phyloP scores from a whole-genome alignment of 176 grass and related monocot species.

The Aegilops bicornis region DNA sequence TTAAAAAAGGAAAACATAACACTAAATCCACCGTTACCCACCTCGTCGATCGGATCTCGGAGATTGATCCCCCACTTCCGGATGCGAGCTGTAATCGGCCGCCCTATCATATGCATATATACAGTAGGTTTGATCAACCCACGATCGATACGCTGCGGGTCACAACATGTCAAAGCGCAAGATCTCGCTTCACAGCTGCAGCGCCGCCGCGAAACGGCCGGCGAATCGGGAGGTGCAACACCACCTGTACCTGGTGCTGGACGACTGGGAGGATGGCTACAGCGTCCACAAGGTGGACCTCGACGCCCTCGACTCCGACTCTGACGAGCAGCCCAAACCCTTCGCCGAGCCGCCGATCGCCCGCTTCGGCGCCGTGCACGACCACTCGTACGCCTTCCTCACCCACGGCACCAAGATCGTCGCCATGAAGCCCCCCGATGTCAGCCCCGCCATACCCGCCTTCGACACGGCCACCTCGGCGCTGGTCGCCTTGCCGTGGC shows the following conservation, averaged over 20 bases:
- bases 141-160: too few species aligned
- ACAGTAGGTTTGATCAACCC: neutral
- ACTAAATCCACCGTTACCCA: too few species aligned
- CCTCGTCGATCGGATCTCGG: too few species aligned
- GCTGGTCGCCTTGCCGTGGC: too few species aligned
- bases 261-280: constrained; percentile 26
- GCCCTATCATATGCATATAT: neutral
- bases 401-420: too few species aligned
- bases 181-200: neutral
- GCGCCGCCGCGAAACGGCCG: neutral
- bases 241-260: constrained; percentile 12
- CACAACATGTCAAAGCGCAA: neutral
- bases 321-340: neutral
- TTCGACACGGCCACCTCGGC: too few species aligned
- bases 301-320: neutral
- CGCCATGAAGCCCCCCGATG: too few species aligned
- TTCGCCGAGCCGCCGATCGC: constrained; percentile 8
- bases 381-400: too few species aligned
- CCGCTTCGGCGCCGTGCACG: neutral
- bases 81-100: too few species aligned
- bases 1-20: too few species aligned
- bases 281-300: constrained; percentile 24
- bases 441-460: too few species aligned
- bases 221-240: neutral
- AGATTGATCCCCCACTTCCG: too few species aligned